Conservation (phyloP, 1,139 yeast genomes). For the Yamadazyma triangularis region DNA sequence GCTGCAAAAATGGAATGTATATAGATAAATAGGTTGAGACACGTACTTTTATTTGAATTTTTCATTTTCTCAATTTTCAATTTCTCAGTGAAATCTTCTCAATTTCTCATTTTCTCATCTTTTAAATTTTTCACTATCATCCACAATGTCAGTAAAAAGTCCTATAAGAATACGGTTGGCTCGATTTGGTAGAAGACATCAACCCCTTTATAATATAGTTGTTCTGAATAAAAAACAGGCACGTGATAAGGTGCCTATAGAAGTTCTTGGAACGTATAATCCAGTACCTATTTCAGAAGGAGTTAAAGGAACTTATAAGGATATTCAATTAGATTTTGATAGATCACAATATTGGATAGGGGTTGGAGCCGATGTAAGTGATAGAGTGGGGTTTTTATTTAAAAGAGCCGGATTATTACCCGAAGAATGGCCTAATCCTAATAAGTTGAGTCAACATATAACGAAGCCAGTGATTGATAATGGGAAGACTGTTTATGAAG, state of each 20-base stretch:
- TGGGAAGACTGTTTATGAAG: constrained; percentile 26
- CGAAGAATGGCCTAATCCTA: constrained; percentile 62
- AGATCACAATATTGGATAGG: constrained; percentile 98
- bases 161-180: constrained; percentile 69
- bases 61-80: too few species aligned
- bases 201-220: constrained; percentile 88
- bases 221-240: constrained; percentile 74
- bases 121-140: not conserved
- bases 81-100: too few species aligned
- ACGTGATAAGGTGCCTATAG: constrained; percentile 83
- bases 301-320: constrained; percentile 56
- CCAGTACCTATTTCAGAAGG: constrained; percentile 74
- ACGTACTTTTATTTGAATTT: too few species aligned
- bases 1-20: too few species aligned
- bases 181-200: constrained; percentile 84
- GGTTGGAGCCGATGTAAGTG: constrained; percentile 96
- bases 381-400: constrained; percentile 70
- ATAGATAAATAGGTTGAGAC: too few species aligned
- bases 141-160: constrained; percentile 13
- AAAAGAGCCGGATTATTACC: constrained; percentile 77
- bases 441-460: constrained; percentile 32
- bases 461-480: constrained; percentile 26
- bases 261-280: constrained; percentile 90
- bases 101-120: too few species aligned
- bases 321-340: constrained; percentile 77